Percentiles rank a stretch among this genome's conserved stretches.
phyloP scores from a whole-genome alignment of 768 basidiomycete genomes.

The Boletus subcaerulescens region DNA sequence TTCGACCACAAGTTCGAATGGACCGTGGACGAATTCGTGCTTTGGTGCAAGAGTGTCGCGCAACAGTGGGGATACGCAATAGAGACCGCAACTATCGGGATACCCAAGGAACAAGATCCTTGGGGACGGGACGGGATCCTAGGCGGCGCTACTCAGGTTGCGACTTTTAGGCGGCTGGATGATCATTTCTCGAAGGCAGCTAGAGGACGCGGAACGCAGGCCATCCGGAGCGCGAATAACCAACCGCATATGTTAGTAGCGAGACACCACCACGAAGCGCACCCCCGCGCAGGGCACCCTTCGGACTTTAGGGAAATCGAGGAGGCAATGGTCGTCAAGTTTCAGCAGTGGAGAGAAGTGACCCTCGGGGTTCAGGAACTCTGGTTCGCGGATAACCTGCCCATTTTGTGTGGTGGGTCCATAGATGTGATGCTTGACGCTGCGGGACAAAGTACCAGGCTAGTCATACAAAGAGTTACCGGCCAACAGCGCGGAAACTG shows the following conservation, averaged over 20 bases:
- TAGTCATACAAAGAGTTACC: conserved; percentile 24
- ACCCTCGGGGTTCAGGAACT: conserved; percentile 43
- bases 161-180: conserved; percentile 54
- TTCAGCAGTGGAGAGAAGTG: conserved; percentile 52
- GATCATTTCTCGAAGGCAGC: conserved; percentile 29
- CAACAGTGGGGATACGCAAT: conserved; percentile 72
- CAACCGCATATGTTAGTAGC: conserved; percentile 47
- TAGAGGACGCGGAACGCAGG: conserved; percentile 22
- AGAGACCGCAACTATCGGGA: conserved; percentile 56
- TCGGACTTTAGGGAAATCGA: conserved; percentile 46
- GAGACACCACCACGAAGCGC: conserved; percentile 48
- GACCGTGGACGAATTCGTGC: conserved; percentile 69
- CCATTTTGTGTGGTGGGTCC: conserved; percentile 34
- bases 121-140: conserved; percentile 68
- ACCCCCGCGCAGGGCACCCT: conserved; percentile 46
- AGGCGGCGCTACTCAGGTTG: conserved; percentile 67
- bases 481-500: conserved; percentile 25
- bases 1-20: conserved; percentile 88
- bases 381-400: conserved; percentile 45
- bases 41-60: conserved; percentile 58
- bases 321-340: conserved; percentile 44
- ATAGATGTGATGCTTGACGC: conserved; percentile 27
- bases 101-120: conserved; percentile 55
- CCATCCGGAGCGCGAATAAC: conserved; percentile 5
- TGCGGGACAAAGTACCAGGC: conserved; percentile 21